Conservation (phyloP, 371 early-diverging fungal genomes). For the Umbelopsis sp. region DNA sequence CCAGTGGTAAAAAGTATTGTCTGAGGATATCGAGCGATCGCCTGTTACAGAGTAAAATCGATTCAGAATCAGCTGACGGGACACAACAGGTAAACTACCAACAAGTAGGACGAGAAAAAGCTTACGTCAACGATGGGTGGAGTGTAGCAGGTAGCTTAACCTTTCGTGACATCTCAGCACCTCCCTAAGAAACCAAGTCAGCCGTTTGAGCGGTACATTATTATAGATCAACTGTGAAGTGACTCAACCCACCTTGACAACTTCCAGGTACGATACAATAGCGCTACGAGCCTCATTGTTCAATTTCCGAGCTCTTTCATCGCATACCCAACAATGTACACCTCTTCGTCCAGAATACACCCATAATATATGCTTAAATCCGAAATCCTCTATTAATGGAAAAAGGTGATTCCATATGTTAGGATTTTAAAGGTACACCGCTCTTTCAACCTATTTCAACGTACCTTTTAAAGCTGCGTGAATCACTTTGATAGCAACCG, state of each 20-base stretch:
- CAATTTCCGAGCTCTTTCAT: conserved; percentile 83
- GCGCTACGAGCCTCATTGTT: conserved; percentile 81
- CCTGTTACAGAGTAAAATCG: conserved; percentile 30
- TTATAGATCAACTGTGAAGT: neutral
- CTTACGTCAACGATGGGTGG: conserved; percentile 71
- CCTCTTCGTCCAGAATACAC: conserved; percentile 99
- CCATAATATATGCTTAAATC: conserved; percentile 94
- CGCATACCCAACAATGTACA: conserved; percentile 99
- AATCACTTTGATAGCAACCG: conserved; percentile 88
- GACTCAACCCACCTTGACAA: conserved; percentile 63
- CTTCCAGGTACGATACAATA: conserved; percentile 84
- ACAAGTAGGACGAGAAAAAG: neutral
- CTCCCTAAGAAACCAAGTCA: conserved; percentile 52
- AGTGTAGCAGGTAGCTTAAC: conserved; percentile 63
- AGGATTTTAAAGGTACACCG: neutral
- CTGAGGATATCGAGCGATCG: conserved; percentile 66
- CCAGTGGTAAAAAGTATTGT: conserved; percentile 65
- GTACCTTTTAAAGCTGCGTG: conserved; percentile 70
- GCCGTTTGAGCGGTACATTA: neutral
- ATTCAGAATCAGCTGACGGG: conserved; percentile 16
- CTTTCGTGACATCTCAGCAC: conserved; percentile 71
- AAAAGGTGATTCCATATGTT: too few relatives aligned
- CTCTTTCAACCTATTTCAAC: neutral
- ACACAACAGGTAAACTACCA: neutral
- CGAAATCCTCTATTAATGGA: conserved; percentile 83